Evolutionary conservation across 2,329 filamentous ascomycete species (phyloP), one percentile per base, ranked within the genome.

Genomic region (Bipolaris victoriae): DNA sequence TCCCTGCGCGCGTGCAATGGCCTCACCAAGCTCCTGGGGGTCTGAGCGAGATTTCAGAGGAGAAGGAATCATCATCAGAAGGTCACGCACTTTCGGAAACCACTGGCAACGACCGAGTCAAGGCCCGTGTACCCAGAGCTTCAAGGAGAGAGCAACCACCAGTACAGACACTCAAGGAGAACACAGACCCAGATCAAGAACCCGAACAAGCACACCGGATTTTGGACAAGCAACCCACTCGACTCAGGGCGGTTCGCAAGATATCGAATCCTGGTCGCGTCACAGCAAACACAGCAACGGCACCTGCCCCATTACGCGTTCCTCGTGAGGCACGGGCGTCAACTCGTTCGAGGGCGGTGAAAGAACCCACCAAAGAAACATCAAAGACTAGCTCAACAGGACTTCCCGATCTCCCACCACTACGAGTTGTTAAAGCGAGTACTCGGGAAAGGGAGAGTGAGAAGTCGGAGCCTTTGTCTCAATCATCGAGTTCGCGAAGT

Each of bases 71-170:
- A 5, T 77, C 73, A 13, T 72, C 71, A 15, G 77, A 78, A 60
- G 75, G 71, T 3, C 68, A 69, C 35, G 71, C 74, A 4, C 68
- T 83, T 44, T 70, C 76, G 35, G 80, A 82, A 54, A 80, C 81
- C 1, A 78, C 78, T 7, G 77, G 77, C n/a, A 83, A 82, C 52
- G 79, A 77, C 49, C 69, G 72, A 5, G 50, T 60, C 50, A 74
- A 67, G 44, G 72, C 64, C 50, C 71, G 68, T 24, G 51, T 66
- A 31, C 58, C 65, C 18, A 68, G 66, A 44, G 61, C 55, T 16
- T 51, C 58, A 26, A 68, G 63, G 50, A 68, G 57, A 45, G 68
- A 70, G 53, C 67, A 70, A 39, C 66, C 70, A 40, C 58, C 64
- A 10, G 52, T 68, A 52, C 69, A 70, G 39, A 61, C 68, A 10